Base-by-base conservation (phyloP, 2,329 filamentous ascomycete species). In the Colletotrichum tabaci region DNA sequence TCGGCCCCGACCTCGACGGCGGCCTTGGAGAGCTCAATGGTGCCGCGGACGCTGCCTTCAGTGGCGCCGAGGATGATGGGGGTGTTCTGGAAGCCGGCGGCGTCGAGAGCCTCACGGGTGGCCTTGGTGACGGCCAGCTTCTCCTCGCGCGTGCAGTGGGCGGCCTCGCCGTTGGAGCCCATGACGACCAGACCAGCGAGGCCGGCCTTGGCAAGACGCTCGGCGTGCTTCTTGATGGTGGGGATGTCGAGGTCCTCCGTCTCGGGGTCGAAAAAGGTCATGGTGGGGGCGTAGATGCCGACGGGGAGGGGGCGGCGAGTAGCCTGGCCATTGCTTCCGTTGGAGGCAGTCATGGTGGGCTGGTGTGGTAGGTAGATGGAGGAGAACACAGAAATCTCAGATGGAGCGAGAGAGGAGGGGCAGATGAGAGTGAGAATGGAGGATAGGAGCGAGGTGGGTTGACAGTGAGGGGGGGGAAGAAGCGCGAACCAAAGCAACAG, bases 111-210 rank as follows among this genome's bases (percentile, higher is more conserved):
- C 79, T 94, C 92, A 67, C 94, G 91, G 10, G 94, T 96, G 64
- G 94, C 93, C 78, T 86, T 86, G 21, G 93, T 96, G 74, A 96
- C 91, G 42, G 89, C 88, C 58, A 90, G 81, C 81, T 95, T 95
- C 83, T 97, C 94, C 73, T 92, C 89, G 55, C 90, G 89, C 65
- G 92, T 93, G 77, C 95, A 91, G 85, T 97, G 94, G 67, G 94
- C 92, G 30, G 94, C 94, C 85, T 97, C 94, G 72, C 94, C 94
- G 82, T 97, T 97, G 76, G 94, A 97, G 73, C 95, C 94, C 92
- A 96, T 94, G 75, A 92, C 92, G 53, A 96, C 93, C 35, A 97
- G 88, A 46, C 94, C 94, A 58, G 91, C 93, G 13, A 97, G 89
- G 10, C 95, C 95, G 69, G 90, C 93, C 79, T 91, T 86, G 49